Base-by-base conservation (phyloP, 257 asterid species). In the Henckelia pumila region DNA sequence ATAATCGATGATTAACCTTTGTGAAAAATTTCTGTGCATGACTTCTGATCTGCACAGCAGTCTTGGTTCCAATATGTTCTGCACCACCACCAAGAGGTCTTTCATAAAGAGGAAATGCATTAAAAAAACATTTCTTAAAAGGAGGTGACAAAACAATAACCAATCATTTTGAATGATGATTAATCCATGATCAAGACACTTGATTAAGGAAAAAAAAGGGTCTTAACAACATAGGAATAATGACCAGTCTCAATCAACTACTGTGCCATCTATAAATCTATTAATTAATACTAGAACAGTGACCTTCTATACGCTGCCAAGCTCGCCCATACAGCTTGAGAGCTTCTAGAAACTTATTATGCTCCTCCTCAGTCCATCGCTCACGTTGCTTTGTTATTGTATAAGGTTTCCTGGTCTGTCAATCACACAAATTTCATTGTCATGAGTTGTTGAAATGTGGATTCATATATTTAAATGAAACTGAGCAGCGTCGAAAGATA, bases 11-110 rank as follows among this genome's bases (percentile, higher is more conserved):
- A 69, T 78, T 79, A 76, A 93, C 99, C 99, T 93, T 93, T 24
- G 97, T 86, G 71, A 93, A 93, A 80, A 93, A 90, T 80, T 93
- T 93, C 77, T 93, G 99, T 63, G 99, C 99, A 85, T 93, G 99
- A 81, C 99, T 93, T 84, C 99, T 80, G 81, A 93, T 93, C 95
- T 93, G 97, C 91, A 93, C 99, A 64, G 99, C 99, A 68, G 99
- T 88, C 95, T 93, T 93, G 80, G 99, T 90, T 76, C 99, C 99
- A 74, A 93, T 83, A 78, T 93, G 92, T 84, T 93, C 99, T 93
- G 95, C 84, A 70, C 76, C 81, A 87, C 75, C 83, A 83, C 81
- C 82, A 82, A 68, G 68, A 82, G 77, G 64, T 79, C 67, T 59
- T 81, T 75, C 70, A 69, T 72, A 73, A 77, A 80, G 82, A 77